These are phyloP conservation scores for Clavispora phyllophila DNA, from an alignment of 805 yeast genomes.

Conservation along the genomic window DNA sequence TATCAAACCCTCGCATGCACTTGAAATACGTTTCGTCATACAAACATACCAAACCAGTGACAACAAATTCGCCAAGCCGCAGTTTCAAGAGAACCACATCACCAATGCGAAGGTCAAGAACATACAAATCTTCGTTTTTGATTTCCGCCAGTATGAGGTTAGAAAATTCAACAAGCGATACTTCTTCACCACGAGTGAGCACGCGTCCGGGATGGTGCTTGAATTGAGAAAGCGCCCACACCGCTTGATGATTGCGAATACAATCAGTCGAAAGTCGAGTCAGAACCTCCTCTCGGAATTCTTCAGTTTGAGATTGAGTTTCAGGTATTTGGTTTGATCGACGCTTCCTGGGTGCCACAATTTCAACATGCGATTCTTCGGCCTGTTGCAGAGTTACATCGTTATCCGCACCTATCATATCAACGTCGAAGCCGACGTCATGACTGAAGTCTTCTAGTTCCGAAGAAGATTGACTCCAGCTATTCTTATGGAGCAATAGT, in stretches of 20 bases:
- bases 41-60: constrained; percentile 39
- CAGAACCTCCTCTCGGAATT: constrained; percentile 10
- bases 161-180: constrained; percentile 32
- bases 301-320: background rate
- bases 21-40: constrained; percentile 25
- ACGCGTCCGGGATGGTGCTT: constrained; percentile 49
- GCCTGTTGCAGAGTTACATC: background rate
- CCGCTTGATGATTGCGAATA: constrained; percentile 26
- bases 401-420: background rate
- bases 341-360: constrained; percentile 5
- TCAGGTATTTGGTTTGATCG: constrained; percentile 2
- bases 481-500: background rate
- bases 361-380: constrained; percentile 3
- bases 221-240: constrained; percentile 50
- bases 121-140: constrained; percentile 34
- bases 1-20: constrained; percentile 61
- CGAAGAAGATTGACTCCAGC: constrained; percentile 12
- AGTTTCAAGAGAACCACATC: constrained; percentile 42
- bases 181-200: constrained; percentile 16
- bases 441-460: constrained; percentile 20
- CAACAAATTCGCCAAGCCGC: constrained; percentile 27
- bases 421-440: constrained; percentile 9
- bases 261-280: constrained; percentile 4
- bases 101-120: constrained; percentile 54
- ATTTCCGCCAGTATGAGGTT: constrained; percentile 22